A percentile compares a stretch with the other conserved stretches of the same genome.
phyloP scores from a whole-genome alignment of 768 basidiomycete species.

The Gloeopeniophorella convolvens region DNA sequence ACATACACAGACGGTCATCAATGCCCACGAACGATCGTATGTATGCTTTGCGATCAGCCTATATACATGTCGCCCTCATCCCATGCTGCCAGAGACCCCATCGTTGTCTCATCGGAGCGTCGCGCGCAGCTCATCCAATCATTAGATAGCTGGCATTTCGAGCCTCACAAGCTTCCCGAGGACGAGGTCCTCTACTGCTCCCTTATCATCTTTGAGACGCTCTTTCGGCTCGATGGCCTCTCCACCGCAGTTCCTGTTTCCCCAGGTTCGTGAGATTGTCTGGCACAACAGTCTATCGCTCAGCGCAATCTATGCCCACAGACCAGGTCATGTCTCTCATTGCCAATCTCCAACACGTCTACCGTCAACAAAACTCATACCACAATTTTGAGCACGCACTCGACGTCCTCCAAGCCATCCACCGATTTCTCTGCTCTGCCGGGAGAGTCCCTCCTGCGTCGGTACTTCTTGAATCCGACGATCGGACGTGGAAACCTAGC shows the following conservation, averaged over 20 bases:
- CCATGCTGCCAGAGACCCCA: constrained; percentile 17
- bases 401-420: constrained; percentile 91
- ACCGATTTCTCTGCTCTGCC: constrained; percentile 74
- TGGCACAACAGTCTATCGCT: not conserved
- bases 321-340: constrained; percentile 75
- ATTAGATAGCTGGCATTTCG: constrained; percentile 83
- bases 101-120: constrained; percentile 36
- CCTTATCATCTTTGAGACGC: constrained; percentile 78
- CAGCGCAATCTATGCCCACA: constrained; percentile 26
- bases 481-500: constrained; percentile 32
- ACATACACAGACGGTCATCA: constrained; percentile 69
- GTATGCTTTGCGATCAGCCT: constrained; percentile 14
- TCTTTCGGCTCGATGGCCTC: constrained; percentile 77
- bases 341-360: constrained; percentile 83
- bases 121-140: constrained; percentile 58
- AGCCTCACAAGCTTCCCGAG: constrained; percentile 76
- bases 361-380: constrained; percentile 87
- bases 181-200: constrained; percentile 80
- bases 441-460: constrained; percentile 76
- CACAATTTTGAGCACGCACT: constrained; percentile 98
- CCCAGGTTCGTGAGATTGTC: constrained; percentile 42
- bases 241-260: constrained; percentile 49
- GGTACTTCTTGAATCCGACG: constrained; percentile 46
- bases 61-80: constrained; percentile 5
- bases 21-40: constrained; percentile 40